Percentiles rank a stretch among this genome's conserved stretches.
Evolutionary conservation across 73 alveolate genomes (phyloP).

Genomic region (Blepharisma stoltei): DNA sequence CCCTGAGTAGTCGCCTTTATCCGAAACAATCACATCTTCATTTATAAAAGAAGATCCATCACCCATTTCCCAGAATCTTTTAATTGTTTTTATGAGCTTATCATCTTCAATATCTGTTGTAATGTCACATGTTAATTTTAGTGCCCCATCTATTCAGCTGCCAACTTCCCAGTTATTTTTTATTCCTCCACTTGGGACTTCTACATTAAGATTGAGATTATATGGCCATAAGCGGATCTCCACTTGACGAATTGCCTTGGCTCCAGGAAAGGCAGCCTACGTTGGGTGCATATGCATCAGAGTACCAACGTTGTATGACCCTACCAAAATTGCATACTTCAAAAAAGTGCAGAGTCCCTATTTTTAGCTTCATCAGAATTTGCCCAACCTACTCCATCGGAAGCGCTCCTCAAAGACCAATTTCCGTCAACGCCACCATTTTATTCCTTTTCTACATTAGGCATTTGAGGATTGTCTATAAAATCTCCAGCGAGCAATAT

Average conservation of each 20-base stretch:
- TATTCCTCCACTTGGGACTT: neutral
- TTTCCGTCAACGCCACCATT: too few species aligned
- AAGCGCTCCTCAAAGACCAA: too few species aligned
- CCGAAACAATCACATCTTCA: neutral
- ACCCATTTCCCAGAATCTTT: neutral
- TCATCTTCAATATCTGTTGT: neutral
- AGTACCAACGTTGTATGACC: too few species aligned
- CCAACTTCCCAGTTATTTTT: neutral
- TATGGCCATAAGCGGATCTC: too few species aligned
- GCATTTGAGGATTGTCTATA: neutral
- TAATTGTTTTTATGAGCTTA: neutral
- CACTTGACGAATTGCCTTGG: too few species aligned
- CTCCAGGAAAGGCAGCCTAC: too few species aligned
- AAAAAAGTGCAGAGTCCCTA: too few species aligned
- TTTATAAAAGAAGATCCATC: neutral
- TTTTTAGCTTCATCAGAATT: too few species aligned
- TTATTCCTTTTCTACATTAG: neutral
- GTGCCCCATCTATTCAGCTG: constrained; percentile 5
- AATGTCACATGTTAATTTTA: constrained; percentile 5
- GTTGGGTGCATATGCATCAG: too few species aligned
- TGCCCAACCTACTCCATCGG: too few species aligned
- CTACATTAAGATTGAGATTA: neutral
- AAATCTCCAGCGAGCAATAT: constrained; percentile 3
- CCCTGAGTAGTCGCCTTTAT: too few species aligned
- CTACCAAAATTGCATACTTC: too few species aligned